Conservation (phyloP, 495 filamentous ascomycete species). For the Cercophora scortea region DNA sequence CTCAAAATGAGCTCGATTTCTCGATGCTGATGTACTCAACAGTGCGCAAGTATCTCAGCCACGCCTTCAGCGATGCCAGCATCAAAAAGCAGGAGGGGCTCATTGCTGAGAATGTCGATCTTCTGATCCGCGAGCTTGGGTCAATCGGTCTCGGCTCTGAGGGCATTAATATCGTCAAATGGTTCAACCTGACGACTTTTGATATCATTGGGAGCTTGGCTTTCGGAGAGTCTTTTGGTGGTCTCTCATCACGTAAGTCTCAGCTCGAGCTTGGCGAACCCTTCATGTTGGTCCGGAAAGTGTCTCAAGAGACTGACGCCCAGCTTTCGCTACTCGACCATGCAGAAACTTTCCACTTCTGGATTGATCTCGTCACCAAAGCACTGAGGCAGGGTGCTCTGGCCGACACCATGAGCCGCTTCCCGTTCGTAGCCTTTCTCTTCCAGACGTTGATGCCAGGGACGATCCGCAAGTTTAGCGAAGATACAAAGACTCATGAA, state of each 20-base stretch:
- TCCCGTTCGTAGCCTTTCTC: conserved; percentile 5
- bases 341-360: no score
- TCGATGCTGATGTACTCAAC: no score
- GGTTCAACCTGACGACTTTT: conserved; percentile 49
- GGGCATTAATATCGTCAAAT: conserved; percentile 25
- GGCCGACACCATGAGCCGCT: conserved; percentile 5
- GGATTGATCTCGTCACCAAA: neutral
- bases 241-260: no score
- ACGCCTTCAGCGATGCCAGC: conserved; percentile 38
- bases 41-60: conserved; percentile 33
- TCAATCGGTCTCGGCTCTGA: neutral
- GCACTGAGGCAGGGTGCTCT: neutral
- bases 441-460: no score
- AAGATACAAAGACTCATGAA: neutral
- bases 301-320: no score
- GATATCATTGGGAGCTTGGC: conserved; percentile 40
- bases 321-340: no score
- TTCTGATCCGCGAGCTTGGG: no score
- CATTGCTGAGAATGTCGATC: neutral
- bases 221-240: no score
- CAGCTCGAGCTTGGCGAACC: no score
- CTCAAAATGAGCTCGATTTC: neutral
- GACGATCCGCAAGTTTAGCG: neutral
- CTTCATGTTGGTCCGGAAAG: no score
- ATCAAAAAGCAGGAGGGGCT: conserved; percentile 27